A percentile compares a stretch with the other conserved stretches of the same genome.
Conservation (phyloP, 768 basidiomycete genomes). For the Boletus rubescentipes region DNA sequence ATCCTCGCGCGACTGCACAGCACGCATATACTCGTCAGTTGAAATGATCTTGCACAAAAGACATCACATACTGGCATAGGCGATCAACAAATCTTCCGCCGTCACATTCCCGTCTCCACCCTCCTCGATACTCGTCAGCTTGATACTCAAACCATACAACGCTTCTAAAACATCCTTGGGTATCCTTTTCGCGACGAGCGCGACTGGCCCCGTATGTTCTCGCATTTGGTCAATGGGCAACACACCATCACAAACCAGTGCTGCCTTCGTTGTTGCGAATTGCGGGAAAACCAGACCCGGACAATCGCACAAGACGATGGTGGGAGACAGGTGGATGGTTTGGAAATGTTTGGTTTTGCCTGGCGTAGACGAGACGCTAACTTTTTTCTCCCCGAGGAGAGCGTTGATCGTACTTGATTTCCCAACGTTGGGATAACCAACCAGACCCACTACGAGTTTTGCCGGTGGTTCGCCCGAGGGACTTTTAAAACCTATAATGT, state of each 20-base stretch:
- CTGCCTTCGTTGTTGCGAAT: slow-evolving; percentile 95
- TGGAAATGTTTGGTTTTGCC: slow-evolving; percentile 99
- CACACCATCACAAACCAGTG: slow-evolving; percentile 94
- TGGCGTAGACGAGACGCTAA: slow-evolving; percentile 96
- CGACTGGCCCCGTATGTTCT: slow-evolving; percentile 84
- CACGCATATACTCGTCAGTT: slow-evolving; percentile 16
- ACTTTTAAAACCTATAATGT: slow-evolving; percentile 58
- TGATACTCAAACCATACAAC: slow-evolving; percentile 83
- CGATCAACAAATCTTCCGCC: slow-evolving; percentile 78
- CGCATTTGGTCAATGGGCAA: slow-evolving; percentile 96
- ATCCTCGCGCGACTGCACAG: slow-evolving; percentile 82
- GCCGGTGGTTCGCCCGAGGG: slow-evolving; percentile 53
- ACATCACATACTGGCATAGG: slow-evolving; percentile 83
- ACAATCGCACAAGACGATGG: slow-evolving; percentile 91
- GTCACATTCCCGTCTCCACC: slow-evolving; percentile 77
- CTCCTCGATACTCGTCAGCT: slow-evolving; percentile 63
- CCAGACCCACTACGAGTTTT: slow-evolving; percentile 82
- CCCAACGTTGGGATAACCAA: slow-evolving; percentile 98
- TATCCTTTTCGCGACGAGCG: slow-evolving; percentile 75
- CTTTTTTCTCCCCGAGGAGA: slow-evolving; percentile 93
- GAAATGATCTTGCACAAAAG: not conserved
- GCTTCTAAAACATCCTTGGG: slow-evolving; percentile 85
- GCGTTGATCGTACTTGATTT: slow-evolving; percentile 99
- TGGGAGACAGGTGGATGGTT: slow-evolving; percentile 89
- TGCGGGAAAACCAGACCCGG: slow-evolving; percentile 98